Evolutionary conservation across 345 rosid genomes (phyloP), one percentile per base, ranked within the genome.

Genomic region (Euclidium syriacum): DNA sequence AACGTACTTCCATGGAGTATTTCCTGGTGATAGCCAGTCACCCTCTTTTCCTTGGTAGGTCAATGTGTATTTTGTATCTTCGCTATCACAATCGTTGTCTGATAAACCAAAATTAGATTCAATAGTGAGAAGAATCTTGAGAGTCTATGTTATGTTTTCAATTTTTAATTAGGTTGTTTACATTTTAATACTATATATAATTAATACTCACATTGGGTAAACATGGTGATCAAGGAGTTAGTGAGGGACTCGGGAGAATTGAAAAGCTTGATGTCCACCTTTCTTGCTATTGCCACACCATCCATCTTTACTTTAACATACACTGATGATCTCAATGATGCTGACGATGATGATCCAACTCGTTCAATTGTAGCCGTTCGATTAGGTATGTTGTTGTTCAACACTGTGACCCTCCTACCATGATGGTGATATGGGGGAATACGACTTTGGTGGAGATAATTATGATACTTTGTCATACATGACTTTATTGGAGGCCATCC

Each of bases 401-500:
- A 26, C 63, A 4, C 63, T 12, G 11, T 42, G 33, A 11, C 39
- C 64, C 59, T 41, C 73, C 73, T 58, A 68, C 60, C 60, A 68
- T 32, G 67, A 68, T 60, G 61, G 30, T 34, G 62, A 60, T 68
- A 68, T 17, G 73, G 60, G 34, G 44, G 63, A 62, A 55, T 62
- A 62, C 52, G 74, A 62, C 24, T 61, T 52, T 42, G 62, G 26
- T 62, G 74, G 52, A 10, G 63, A 54, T 62, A 53, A 36, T 40
- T 53, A 46, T 33, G 52, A 55, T 55, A 61, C 50, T 83, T 82
- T 80, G 62, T 85, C 75, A 83, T 77, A 85, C 82, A 83, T 61
- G 92, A 59, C 71, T 76, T 79, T 47, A 88, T 58, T 10, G 96
- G 92, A 46, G 96, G 96, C 96, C 92, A 85, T 49, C 96, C 96